Conservation (phyloP, 345 rosid genomes). For the Melaleuca alternifolia region DNA sequence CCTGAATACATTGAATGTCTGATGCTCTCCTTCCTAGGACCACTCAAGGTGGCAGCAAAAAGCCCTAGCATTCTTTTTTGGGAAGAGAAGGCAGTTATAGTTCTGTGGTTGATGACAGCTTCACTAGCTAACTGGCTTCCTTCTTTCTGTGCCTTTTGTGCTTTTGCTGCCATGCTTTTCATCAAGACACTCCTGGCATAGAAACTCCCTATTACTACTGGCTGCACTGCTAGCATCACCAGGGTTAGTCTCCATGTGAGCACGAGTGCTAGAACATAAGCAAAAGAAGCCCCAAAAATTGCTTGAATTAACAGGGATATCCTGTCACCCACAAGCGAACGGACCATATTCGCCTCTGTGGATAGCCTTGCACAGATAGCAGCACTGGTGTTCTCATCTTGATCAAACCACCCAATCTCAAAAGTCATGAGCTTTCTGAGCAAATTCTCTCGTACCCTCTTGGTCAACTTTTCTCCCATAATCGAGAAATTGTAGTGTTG, state of each 20-base stretch:
- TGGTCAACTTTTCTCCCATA: slow-evolving; percentile 63
- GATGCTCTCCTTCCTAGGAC: slow-evolving; percentile 48
- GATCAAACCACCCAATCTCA: slow-evolving; percentile 58
- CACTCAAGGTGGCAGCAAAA: slow-evolving; percentile 36
- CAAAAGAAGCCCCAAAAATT: slow-evolving; percentile 38
- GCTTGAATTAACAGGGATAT: slow-evolving; percentile 54
- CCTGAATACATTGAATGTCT: slow-evolving; percentile 50
- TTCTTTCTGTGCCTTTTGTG: slow-evolving; percentile 55
- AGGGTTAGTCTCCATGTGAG: slow-evolving; percentile 52
- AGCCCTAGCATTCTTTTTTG: slow-evolving; percentile 50
- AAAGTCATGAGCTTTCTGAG: slow-evolving; percentile 48
- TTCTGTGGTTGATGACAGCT: slow-evolving; percentile 59
- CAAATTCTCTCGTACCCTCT: slow-evolving; percentile 43
- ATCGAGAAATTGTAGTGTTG: slow-evolving; percentile 53
- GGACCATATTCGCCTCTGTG: slow-evolving; percentile 47
- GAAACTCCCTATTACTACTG: slow-evolving; percentile 50
- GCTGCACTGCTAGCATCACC: slow-evolving; percentile 53
- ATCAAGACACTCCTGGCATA: slow-evolving; percentile 35
- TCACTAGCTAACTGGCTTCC: slow-evolving; percentile 69
- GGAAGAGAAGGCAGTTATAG: slow-evolving; percentile 63
- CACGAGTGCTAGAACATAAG: slow-evolving; percentile 32
- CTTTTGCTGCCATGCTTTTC: slow-evolving; percentile 53
- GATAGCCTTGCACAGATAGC: slow-evolving; percentile 53
- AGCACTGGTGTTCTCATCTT: slow-evolving; percentile 60
- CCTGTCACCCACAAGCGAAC: slow-evolving; percentile 54